These are phyloP conservation scores for Polyplosphaeria fusca DNA, from an alignment of 495 filamentous ascomycete species.

Conservation along the genomic window DNA sequence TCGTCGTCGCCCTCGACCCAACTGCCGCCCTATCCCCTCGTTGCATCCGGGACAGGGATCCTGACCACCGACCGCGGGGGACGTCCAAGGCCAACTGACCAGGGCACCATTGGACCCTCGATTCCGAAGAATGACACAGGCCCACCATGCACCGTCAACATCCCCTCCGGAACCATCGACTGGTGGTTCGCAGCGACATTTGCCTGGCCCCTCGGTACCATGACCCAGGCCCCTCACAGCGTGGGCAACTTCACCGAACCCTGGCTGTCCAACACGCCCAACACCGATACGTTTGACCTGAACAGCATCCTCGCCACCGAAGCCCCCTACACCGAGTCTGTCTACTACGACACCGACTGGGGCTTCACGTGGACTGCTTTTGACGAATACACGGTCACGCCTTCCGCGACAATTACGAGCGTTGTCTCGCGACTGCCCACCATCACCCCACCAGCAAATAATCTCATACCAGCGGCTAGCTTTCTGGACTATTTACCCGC, in stretches of 20 bases:
- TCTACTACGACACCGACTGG: constrained; percentile 9
- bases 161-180: constrained; percentile 22
- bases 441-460: constrained; percentile 24
- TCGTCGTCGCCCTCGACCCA: background rate
- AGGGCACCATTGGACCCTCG: background rate
- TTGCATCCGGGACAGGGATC: constrained; percentile 1
- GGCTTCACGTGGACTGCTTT: constrained; percentile 21
- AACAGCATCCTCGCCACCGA: constrained; percentile 21
- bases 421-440: constrained; percentile 29
- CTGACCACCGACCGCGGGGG: background rate
- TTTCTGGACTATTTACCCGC: constrained; percentile 6
- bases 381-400: constrained; percentile 26
- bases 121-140: constrained; percentile 2
- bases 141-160: constrained; percentile 26
- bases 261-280: constrained; percentile 2
- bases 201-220: background rate
- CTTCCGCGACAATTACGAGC: constrained; percentile 35
- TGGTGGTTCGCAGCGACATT: constrained; percentile 29
- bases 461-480: constrained; percentile 19
- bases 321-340: constrained; percentile 5
- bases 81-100: constrained; percentile 2
- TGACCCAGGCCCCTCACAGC: background rate
- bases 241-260: background rate
- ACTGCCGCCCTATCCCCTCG: background rate
- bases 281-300: constrained; percentile 34